phyloP scores from a whole-genome alignment of 192 early-diverging fungal species.

The Podila minutissima region DNA sequence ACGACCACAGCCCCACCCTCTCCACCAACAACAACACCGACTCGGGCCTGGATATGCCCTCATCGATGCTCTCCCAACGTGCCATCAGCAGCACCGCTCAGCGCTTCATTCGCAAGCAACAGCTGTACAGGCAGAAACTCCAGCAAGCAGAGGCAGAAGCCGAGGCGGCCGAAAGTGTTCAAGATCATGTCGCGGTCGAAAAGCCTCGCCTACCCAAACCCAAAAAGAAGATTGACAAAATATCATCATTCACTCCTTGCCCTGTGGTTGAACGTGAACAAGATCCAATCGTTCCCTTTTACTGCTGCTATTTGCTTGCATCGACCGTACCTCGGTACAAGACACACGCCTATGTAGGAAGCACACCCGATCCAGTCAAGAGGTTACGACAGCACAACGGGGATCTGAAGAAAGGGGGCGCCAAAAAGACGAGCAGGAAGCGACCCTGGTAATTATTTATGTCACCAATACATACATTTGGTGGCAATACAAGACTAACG shows the following conservation, averaged over 20 bases:
- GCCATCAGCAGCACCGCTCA: background rate
- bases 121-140: background rate
- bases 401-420: conserved; percentile 33
- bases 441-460: conserved; percentile 25
- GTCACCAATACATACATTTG: background rate
- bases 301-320: conserved; percentile 44
- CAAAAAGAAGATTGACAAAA: background rate
- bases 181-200: background rate
- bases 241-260: no score
- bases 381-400: conserved; percentile 42
- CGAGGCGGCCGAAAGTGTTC: background rate
- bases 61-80: background rate
- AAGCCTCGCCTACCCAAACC: background rate
- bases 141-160: background rate
- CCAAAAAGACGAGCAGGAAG: conserved; percentile 43
- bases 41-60: background rate
- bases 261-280: background rate
- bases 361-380: conserved; percentile 39
- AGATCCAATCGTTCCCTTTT: conserved; percentile 31
- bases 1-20: background rate
- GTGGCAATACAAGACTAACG: no score
- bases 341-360: conserved; percentile 40
- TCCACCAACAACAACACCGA: background rate
- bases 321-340: conserved; percentile 33
- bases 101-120: background rate